Percentiles rank a stretch among this genome's conserved stretches.
phyloP scores from a whole-genome alignment of 306 rosid species.

The Adenanthera pavonina region DNA sequence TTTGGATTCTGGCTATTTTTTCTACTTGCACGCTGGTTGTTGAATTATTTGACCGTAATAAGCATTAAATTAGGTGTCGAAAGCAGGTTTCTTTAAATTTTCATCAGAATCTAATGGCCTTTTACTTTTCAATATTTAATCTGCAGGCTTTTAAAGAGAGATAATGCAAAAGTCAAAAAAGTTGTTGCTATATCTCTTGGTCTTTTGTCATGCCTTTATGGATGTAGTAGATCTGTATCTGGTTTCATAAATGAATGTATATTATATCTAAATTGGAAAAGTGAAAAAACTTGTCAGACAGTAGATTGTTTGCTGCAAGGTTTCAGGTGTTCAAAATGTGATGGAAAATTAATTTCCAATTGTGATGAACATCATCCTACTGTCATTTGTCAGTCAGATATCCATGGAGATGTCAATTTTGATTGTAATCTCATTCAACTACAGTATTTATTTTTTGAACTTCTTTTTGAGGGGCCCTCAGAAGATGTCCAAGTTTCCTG shows the following conservation, averaged over 20 bases:
- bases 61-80: background rate
- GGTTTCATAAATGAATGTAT: constrained; percentile 57
- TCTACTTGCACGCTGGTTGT: background rate
- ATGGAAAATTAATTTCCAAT: constrained; percentile 47
- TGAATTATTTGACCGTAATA: background rate
- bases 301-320: constrained; percentile 71
- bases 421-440: constrained; percentile 60
- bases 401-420: constrained; percentile 46
- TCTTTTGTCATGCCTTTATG: constrained; percentile 84
- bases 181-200: constrained; percentile 78
- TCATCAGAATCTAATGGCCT: constrained; percentile 22
- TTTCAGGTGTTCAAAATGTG: constrained; percentile 91
- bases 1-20: constrained; percentile 8
- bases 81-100: background rate
- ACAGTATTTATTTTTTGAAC: constrained; percentile 67
- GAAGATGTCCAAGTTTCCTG: constrained; percentile 90
- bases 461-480: constrained; percentile 77
- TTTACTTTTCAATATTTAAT: constrained; percentile 39
- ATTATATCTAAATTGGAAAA: constrained; percentile 51
- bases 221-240: constrained; percentile 60
- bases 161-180: constrained; percentile 65
- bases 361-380: constrained; percentile 44
- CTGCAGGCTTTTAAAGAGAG: constrained; percentile 63
- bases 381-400: constrained; percentile 45
- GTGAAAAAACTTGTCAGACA: constrained; percentile 54